Base-by-base conservation (phyloP, 306 rosid genomes). In the Prunus mume region DNA sequence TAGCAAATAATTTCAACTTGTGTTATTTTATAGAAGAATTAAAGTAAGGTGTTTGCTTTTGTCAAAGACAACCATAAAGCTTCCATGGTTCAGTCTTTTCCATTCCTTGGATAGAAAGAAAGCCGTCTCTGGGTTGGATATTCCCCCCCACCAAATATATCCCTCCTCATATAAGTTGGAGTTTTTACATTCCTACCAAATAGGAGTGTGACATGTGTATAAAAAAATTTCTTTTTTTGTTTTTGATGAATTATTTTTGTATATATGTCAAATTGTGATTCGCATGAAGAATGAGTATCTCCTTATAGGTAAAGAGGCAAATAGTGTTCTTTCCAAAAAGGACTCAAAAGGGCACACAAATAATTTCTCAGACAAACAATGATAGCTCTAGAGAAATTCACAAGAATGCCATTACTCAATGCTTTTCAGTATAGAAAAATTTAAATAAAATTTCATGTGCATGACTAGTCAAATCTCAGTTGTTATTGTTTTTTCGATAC, bases 31-130 rank as follows among this genome's bases (percentile, higher is more conserved):
- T 25, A 18, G 34, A 62, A 6, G 5, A 25, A 13, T 62, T 28
- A 62, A 62, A 28, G 13, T 51, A 68, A 14, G 32, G 57, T 27
- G 17, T 41, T 20, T 76, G 27, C 73, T 38, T 76, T 22, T 65
- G 41, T 41, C 60, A 58, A 24, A 27, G 60, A 57, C 50, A 76
- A 13, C 74, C 43, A 27, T 55, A 67, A 77, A 49, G 66, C 3
- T 18, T 9, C 0, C 22, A 41, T 5, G 56, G 25, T 54, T 50
- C 19, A 1, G n/a, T 3, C 5, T 14, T 65, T 7, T 49, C 8
- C 28, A 12, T 41, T 32, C 22, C 68, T 38, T 30, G 43, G 14
- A 25, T 11, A 32, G 38, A 5, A 5, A 17, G 54, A 60, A 58
- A 5, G 19, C 24, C 7, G 45, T 9, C 13, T 15, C 17, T 32